Percentiles rank a stretch among this genome's conserved stretches.
Evolutionary conservation across 2,329 filamentous ascomycete genomes (phyloP).

Genomic region (Didymosphaeria variabile): DNA sequence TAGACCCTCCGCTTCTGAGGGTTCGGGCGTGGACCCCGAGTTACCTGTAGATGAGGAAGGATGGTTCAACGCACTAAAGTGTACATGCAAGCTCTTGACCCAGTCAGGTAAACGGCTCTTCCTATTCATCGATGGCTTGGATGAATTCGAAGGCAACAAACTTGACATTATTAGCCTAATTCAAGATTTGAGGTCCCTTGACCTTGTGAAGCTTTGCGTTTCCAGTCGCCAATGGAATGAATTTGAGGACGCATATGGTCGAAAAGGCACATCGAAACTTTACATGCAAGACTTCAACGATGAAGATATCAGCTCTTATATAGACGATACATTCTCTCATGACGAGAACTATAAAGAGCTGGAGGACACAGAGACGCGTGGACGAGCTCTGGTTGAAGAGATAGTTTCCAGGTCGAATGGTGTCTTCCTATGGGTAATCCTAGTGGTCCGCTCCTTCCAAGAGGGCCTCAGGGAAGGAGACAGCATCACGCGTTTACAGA

Average conservation of each 20-base stretch:
- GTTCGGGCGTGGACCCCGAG: too few species aligned
- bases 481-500: constrained; percentile 11
- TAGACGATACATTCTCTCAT: constrained; percentile 6
- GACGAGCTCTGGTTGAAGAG: constrained; percentile 4
- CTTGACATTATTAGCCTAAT: constrained; percentile 23
- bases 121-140: constrained; percentile 28
- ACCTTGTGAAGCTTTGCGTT: constrained; percentile 20
- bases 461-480: constrained; percentile 17
- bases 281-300: constrained; percentile 20
- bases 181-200: constrained; percentile 22
- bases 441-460: constrained; percentile 17
- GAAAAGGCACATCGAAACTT: background rate
- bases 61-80: background rate
- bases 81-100: background rate
- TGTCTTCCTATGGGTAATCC: constrained; percentile 25
- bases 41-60: background rate
- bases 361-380: background rate
- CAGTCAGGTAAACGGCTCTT: background rate
- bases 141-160: constrained; percentile 25
- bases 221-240: constrained; percentile 22
- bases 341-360: background rate
- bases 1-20: background rate
- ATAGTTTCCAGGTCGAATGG: constrained; percentile 13
- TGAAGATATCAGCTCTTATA: constrained; percentile 22
- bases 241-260: constrained; percentile 22